A percentile compares a stretch with the other conserved stretches of the same genome.
These are phyloP conservation scores for Agaricales sp. DNA, from an alignment of 1,284 basidiomycete species.

Conservation along the genomic window DNA sequence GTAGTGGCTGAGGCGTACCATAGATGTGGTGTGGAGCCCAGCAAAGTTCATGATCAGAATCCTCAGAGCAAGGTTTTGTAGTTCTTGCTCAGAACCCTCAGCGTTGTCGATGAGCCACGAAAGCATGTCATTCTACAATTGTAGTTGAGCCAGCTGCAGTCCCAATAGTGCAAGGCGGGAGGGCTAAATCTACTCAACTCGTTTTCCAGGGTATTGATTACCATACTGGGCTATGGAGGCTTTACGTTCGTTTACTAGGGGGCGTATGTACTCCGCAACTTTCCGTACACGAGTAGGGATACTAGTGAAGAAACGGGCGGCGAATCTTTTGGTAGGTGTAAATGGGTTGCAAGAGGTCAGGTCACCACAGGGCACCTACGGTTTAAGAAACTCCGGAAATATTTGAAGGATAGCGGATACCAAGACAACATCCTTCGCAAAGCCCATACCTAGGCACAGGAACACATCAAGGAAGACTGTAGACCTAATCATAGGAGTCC, in stretches of 20 bases:
- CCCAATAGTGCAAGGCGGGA: background rate
- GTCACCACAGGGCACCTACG: background rate
- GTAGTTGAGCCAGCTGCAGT: background rate
- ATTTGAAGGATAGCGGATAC: background rate
- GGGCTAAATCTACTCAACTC: background rate
- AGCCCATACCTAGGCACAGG: background rate
- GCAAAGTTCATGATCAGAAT: slow-evolving; percentile 17
- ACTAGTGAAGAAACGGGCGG: background rate
- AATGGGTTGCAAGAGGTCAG: no score
- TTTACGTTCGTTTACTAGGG: background rate
- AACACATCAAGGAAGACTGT: background rate
- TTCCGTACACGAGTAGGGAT: background rate
- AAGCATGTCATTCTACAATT: slow-evolving; percentile 18
- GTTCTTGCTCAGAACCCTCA: slow-evolving; percentile 10
- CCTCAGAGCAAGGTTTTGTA: slow-evolving; percentile 11
- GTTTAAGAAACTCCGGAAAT: background rate
- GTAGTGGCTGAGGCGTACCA: slow-evolving; percentile 10
- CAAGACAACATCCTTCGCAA: background rate
- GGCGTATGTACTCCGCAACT: background rate
- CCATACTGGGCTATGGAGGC: background rate
- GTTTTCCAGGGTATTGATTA: background rate
- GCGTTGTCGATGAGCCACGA: slow-evolving; percentile 17
- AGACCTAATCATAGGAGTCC: background rate
- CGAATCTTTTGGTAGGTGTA: no score
- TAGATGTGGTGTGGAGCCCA: slow-evolving; percentile 18